A percentile compares a stretch with the other conserved stretches of the same genome.
phyloP scores from a whole-genome alignment of 805 yeast species.

The Kluyveromyces aestuarii region DNA sequence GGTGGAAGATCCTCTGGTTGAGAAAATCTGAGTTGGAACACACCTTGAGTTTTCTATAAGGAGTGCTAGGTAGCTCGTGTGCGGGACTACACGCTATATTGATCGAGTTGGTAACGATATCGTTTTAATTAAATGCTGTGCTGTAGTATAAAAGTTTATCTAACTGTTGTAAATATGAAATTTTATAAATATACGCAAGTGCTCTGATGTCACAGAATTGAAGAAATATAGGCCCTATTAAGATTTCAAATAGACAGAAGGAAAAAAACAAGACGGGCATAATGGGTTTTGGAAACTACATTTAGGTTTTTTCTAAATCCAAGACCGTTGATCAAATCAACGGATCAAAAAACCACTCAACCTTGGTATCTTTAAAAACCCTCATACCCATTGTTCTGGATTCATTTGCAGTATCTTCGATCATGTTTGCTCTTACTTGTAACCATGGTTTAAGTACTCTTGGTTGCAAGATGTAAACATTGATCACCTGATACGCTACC shows the following conservation, averaged over 20 bases:
- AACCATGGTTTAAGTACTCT: slow-evolving; percentile 26
- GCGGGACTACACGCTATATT: too few species aligned
- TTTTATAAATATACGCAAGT: neutral
- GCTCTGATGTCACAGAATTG: neutral
- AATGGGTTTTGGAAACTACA: neutral
- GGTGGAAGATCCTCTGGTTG: slow-evolving; percentile 31
- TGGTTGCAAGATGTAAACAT: slow-evolving; percentile 30
- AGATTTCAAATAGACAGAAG: neutral
- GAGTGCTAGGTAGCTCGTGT: too few species aligned
- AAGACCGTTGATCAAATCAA: slow-evolving; percentile 23
- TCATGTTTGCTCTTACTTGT: slow-evolving; percentile 27
- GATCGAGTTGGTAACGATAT: too few species aligned
- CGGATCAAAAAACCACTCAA: slow-evolving; percentile 50
- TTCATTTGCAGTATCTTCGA: slow-evolving; percentile 30
- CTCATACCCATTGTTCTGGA: slow-evolving; percentile 58
- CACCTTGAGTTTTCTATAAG: too few species aligned
- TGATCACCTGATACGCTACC: slow-evolving; percentile 33
- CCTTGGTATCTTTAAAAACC: slow-evolving; percentile 39
- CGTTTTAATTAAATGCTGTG: neutral
- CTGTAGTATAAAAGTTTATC: neutral
- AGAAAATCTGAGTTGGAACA: too few species aligned
- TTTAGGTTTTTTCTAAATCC: neutral
- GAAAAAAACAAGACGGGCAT: neutral
- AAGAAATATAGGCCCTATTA: too few species aligned
- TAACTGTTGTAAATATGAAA: neutral